A percentile compares a stretch with the other conserved stretches of the same genome.
phyloP scores from a whole-genome alignment of 2,329 filamentous ascomycete genomes.

The Ophiognomonia clavigignenti-juglandacearum region DNA sequence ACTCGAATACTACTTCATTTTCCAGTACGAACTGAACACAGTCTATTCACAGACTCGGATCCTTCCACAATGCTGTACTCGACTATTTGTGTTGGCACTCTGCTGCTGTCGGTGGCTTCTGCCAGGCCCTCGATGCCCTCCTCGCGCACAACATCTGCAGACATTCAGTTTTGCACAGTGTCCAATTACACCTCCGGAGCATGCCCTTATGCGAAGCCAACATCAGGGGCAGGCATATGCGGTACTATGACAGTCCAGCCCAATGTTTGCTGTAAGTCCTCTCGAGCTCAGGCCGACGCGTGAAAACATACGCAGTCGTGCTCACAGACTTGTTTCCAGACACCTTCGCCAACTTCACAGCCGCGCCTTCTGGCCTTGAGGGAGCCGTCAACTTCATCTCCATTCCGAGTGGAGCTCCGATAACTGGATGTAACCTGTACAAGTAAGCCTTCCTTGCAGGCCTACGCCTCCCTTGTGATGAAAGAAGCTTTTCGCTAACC shows the following conservation, averaged over 20 bases:
- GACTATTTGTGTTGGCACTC: too few relatives aligned
- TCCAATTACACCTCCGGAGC: slow-evolving; percentile 4
- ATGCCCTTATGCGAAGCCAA: slow-evolving; percentile 11
- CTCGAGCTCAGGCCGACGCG: too few relatives aligned
- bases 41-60: too few relatives aligned
- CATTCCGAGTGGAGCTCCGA: slow-evolving; percentile 1
- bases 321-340: neutral
- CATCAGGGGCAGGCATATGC: slow-evolving; percentile 6
- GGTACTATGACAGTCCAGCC: neutral
- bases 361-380: neutral
- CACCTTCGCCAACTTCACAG: slow-evolving; percentile 6
- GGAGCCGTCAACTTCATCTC: slow-evolving; percentile 7
- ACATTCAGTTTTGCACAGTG: slow-evolving; percentile 8
- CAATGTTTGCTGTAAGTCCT: slow-evolving; percentile 5
- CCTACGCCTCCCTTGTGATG: neutral
- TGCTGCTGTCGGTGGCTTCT: too few relatives aligned
- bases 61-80: too few relatives aligned
- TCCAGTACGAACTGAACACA: too few relatives aligned
- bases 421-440: slow-evolving; percentile 7
- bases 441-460: neutral
- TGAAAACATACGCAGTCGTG: neutral
- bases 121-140: too few relatives aligned
- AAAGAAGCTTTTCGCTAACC: neutral
- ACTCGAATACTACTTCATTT: too few relatives aligned
- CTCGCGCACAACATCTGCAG: too few relatives aligned